Conservation (phyloP, 148 eudicot genomes). For the Polygonum maritimum region DNA sequence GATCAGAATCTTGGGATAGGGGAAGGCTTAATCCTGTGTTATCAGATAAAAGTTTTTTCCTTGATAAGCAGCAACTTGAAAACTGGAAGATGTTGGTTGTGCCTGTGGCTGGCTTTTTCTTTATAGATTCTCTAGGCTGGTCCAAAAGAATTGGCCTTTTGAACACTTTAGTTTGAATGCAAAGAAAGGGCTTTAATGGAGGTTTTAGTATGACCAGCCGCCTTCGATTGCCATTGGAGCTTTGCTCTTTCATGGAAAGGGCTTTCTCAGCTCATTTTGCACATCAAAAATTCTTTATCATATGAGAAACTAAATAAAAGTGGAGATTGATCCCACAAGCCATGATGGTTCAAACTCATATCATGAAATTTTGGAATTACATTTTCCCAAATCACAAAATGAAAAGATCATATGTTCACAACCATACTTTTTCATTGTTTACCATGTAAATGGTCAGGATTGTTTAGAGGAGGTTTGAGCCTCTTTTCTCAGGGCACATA, state of each 20-base stretch:
- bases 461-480: not conserved
- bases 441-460: no score
- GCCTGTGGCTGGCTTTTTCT: conserved; percentile 18
- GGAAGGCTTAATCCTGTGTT: conserved; percentile 20
- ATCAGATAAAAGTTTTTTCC: not conserved
- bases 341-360: no score
- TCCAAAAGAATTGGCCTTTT: conserved; percentile 33
- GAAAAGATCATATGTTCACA: not conserved
- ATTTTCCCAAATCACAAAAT: no score
- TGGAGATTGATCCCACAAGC: no score
- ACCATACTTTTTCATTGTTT: not conserved
- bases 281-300: not conserved
- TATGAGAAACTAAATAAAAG: no score
- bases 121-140: conserved; percentile 44
- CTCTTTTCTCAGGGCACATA: not conserved
- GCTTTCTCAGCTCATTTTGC: not conserved
- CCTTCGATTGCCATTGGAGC: conserved; percentile 15
- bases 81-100: not conserved
- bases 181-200: not conserved
- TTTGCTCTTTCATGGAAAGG: conserved; percentile 1
- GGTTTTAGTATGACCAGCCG: conserved; percentile 20
- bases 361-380: no score
- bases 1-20: conserved; percentile 7
- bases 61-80: not conserved
- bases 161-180: conserved; percentile 37